Percentiles rank a stretch among this genome's conserved stretches.
These are phyloP conservation scores for Alternaria postmessia DNA, from an alignment of 2,329 filamentous ascomycete genomes.

Conservation along the genomic window DNA sequence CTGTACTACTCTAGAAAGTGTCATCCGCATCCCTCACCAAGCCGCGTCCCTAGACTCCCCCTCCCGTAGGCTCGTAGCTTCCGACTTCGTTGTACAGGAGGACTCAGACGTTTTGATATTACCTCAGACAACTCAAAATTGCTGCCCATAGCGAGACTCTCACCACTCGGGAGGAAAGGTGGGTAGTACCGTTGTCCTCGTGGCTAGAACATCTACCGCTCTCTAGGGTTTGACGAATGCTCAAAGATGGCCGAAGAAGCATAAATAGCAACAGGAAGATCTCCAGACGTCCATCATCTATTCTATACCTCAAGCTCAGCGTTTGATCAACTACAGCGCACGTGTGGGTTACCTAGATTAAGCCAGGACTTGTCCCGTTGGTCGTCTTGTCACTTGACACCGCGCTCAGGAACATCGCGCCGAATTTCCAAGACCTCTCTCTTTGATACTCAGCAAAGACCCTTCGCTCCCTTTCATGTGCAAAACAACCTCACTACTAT, in stretches of 20 bases:
- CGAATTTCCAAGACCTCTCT: slow-evolving; percentile 1
- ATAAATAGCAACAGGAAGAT: slow-evolving; percentile 13
- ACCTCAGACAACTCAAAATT: slow-evolving; percentile 17
- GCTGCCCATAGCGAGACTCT: background rate
- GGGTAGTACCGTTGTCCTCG: slow-evolving; percentile 18
- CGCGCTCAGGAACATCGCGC: slow-evolving; percentile 12
- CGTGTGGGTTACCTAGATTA: slow-evolving; percentile 21
- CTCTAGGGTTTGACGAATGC: slow-evolving; percentile 12
- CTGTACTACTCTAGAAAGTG: slow-evolving; percentile 7
- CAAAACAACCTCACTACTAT: slow-evolving; percentile 10
- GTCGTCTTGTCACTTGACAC: slow-evolving; percentile 15
- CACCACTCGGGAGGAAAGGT: slow-evolving; percentile 8
- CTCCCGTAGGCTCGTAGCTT: slow-evolving; percentile 10
- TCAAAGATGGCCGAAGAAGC: background rate
- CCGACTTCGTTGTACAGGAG: slow-evolving; percentile 11
- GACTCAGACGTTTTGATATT: slow-evolving; percentile 1
- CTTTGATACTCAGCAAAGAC: background rate
- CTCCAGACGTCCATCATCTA: slow-evolving; percentile 17
- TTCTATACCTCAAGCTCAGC: slow-evolving; percentile 14
- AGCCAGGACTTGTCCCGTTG: slow-evolving; percentile 17
- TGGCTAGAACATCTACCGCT: slow-evolving; percentile 20
- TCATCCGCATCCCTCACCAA: slow-evolving; percentile 11
- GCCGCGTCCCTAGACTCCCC: background rate
- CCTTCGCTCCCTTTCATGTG: background rate
- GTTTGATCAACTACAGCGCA: slow-evolving; percentile 19